Evolutionary conservation across 371 early-diverging fungal species (phyloP), one percentile per base, ranked within the genome.

Genomic region (Umbelopsis sp.): DNA sequence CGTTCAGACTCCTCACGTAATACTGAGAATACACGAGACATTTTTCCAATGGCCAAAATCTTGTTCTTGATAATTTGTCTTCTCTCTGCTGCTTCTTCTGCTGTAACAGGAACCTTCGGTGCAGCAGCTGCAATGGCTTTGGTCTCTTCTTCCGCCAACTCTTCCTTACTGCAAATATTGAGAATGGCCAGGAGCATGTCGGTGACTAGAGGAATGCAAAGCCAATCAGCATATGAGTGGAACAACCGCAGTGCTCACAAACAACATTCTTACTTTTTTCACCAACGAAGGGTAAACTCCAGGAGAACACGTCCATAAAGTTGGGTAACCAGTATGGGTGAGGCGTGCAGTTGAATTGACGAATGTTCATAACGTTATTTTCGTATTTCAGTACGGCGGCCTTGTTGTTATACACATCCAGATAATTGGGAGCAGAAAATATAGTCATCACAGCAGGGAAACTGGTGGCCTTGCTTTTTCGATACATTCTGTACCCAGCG

Each of bases 261-360:
- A 10, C 0, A 8, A 11, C 16, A 57, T 29, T 76, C 85, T 63
- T 85, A 94, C 96, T 93, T 79, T 99, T 98, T 84, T 99, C 98
- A 50, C 97, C 95, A 22, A 99, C 96, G 86, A 99, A 99, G 0
- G 99, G 99, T 68, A 99, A 80, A 44, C 95, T 95, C 99, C 99
- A 99, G 37, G 95, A 95, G 71, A 99, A 97, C 6, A 95, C 97
- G 80, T 99, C 96, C 94, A 97, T 94, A 68, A 96, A 97, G 71
- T 97, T 95, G 32, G 97, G 97, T 44, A 98, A 76, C 93, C 96
- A 95, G 81, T 95, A 99, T 29, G 99, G 98, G 74, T 99, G 99
- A 25, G 96, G 95, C 10, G 93, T 88, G 46, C 86, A 85, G 73
- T 79, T 86, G 78, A 93, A 96, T 73, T 96, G 94, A 53, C 96